Base-by-base conservation (phyloP, 257 asterid species). In the Ajuga chamaepitys region DNA sequence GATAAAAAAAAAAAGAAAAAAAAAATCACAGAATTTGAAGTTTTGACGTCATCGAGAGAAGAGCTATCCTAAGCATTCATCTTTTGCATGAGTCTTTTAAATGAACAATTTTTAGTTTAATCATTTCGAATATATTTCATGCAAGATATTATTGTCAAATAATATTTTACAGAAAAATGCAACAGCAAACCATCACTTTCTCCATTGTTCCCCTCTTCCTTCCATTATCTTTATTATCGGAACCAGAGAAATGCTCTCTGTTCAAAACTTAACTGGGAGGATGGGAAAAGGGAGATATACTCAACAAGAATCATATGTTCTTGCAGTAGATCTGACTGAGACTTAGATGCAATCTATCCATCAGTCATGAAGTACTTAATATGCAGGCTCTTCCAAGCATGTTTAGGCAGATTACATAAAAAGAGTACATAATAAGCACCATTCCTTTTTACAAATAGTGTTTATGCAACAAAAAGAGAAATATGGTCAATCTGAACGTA, bases 141-240 rank as follows among this genome's bases (percentile, higher is more conserved):
- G 45, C 4, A 38, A 38, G 13, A 11, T 38, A 3, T 38, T 38
- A 7, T 38, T 38, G 13, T 26, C 68, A 67, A 58, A 58, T 16
- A 64, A 69, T 64, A 61, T 45, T 46, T 53, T 30, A 70, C 46
- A 77, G 55, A 60, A 24, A 53, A 51, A 58, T 62, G 58, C 38
- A 76, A 73, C 67, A 52, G 80, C 95, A 40, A 70, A 89, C 99
- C 85, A 76, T 78, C 71, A 93, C 94, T 82, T 75, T 88, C 79
- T 84, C 95, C 74, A 76, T 80, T 48, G 50, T 78, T 76, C 83
- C 91, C 84, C 99, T 84, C 78, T 83, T 93, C 78, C 72, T 93
- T 68, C 87, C 90, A 71, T 70, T 74, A 67, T 87, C 94, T 67
- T 75, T 77, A 54, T 67, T 20, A 22, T 75, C 75, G 47, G 79